phyloP scores from a whole-genome alignment of 768 basidiomycete species.

The Pisolithus microcarpus region DNA sequence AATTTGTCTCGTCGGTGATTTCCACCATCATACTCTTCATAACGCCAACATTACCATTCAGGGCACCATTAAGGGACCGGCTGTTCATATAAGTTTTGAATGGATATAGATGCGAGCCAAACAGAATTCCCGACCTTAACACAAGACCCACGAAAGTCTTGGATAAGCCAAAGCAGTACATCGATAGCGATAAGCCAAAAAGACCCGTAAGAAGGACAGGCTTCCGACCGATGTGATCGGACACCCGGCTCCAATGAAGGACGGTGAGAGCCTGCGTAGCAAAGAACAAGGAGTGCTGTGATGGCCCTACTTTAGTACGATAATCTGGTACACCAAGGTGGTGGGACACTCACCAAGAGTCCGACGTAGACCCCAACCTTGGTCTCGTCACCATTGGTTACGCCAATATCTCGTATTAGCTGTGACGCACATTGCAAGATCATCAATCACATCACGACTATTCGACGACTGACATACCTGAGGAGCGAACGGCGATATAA shows the following conservation, averaged over 20 bases:
- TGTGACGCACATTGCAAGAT: slow-evolving; percentile 15
- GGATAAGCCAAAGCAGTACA: slow-evolving; percentile 31
- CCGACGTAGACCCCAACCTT: slow-evolving; percentile 74
- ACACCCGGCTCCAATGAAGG: slow-evolving; percentile 62
- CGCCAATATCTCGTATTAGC: slow-evolving; percentile 61
- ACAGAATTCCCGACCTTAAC: slow-evolving; percentile 22
- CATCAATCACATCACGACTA: neutral
- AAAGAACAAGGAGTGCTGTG: slow-evolving; percentile 66
- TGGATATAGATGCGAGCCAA: neutral
- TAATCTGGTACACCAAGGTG: neutral
- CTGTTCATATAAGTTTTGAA: slow-evolving; percentile 24
- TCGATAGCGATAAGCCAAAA: slow-evolving; percentile 7
- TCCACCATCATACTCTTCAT: slow-evolving; percentile 72
- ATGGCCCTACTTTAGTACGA: slow-evolving; percentile 1
- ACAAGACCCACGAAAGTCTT: slow-evolving; percentile 50
- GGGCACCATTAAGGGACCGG: slow-evolving; percentile 62
- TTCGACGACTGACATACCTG: slow-evolving; percentile 37
- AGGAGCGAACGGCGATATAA: slow-evolving; percentile 72
- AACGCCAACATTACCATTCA: slow-evolving; percentile 66
- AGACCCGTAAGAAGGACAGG: slow-evolving; percentile 1
- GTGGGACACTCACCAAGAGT: slow-evolving; percentile 44
- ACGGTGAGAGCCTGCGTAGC: slow-evolving; percentile 62
- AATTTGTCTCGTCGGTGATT: slow-evolving; percentile 64
- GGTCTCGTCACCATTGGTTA: slow-evolving; percentile 64
- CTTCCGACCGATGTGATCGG: slow-evolving; percentile 61